A percentile compares a stretch with the other conserved stretches of the same genome.
Evolutionary conservation across 345 rosid species (phyloP).

Genomic region (Salix viminalis): DNA sequence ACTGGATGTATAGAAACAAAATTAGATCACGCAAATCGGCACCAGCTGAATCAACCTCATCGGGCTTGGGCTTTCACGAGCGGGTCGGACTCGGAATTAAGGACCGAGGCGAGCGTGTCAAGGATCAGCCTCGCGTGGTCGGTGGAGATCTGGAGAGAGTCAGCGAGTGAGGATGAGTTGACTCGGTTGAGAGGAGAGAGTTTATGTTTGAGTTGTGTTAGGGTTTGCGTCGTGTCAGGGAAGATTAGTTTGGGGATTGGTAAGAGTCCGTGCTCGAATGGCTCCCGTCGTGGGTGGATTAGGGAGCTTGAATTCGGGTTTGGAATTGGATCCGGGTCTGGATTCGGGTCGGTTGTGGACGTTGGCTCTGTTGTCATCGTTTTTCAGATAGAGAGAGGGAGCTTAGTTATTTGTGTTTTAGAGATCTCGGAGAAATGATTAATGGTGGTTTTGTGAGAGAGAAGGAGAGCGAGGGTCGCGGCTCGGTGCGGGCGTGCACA

Average conservation of each 20-base stretch:
- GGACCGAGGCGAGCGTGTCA: constrained; percentile 83
- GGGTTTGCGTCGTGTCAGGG: constrained; percentile 74
- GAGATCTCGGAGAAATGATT: constrained; percentile 8
- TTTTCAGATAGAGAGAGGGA: neutral
- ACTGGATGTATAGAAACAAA: constrained; percentile 81
- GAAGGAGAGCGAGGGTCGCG: neutral
- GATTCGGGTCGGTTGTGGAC: constrained; percentile 7
- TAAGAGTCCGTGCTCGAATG: constrained; percentile 94
- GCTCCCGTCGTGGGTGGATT: constrained; percentile 82
- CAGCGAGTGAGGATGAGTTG: constrained; percentile 60
- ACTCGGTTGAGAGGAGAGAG: constrained; percentile 48
- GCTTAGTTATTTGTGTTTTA: neutral
- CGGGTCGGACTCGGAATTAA: constrained; percentile 74
- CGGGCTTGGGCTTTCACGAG: constrained; percentile 44
- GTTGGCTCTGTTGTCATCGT: constrained; percentile 13
- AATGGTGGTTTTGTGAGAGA: constrained; percentile 1
- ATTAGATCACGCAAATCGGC: constrained; percentile 87
- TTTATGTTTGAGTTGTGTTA: constrained; percentile 62
- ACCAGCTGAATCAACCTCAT: constrained; percentile 58
- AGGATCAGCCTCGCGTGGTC: constrained; percentile 87
- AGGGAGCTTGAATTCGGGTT: constrained; percentile 35
- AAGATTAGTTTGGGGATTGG: constrained; percentile 89
- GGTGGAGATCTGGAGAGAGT: constrained; percentile 78
- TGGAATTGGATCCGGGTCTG: neutral
- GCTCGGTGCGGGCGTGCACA: neutral